phyloP scores from a whole-genome alignment of 2,329 filamentous ascomycete genomes.

The Penicillium sp. region DNA sequence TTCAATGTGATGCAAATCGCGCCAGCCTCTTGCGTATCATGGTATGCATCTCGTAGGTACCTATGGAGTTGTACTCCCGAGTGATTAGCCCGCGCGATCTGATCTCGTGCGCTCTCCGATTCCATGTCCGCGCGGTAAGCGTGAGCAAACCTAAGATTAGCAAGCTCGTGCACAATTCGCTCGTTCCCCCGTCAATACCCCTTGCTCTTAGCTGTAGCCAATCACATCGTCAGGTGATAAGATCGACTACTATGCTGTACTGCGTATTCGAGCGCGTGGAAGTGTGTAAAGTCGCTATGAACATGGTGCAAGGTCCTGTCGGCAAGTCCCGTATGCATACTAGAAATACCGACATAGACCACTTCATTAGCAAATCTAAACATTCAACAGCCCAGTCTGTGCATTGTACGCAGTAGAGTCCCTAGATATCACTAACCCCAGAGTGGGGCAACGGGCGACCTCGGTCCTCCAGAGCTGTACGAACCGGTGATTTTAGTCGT shows the following conservation, averaged over 20 bases:
- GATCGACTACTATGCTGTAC: not conserved
- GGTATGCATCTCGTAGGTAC: too few species aligned
- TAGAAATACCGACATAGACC: too few species aligned
- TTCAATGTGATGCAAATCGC: not conserved
- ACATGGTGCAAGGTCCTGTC: constrained; percentile 11
- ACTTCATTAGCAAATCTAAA: not conserved
- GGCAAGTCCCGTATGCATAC: not conserved
- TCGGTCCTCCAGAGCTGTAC: constrained; percentile 7
- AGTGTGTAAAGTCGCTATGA: constrained; percentile 3
- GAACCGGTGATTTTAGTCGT: constrained; percentile 2
- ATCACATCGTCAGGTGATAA: constrained; percentile 10
- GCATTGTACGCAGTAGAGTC: not conserved
- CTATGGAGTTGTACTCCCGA: not conserved
- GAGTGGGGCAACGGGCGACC: constrained; percentile 14
- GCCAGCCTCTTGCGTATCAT: not conserved
- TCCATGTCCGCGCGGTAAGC: constrained; percentile 12
- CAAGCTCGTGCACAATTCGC: not conserved
- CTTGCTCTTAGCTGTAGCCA: constrained; percentile 15
- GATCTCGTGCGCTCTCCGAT: not conserved
- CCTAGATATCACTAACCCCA: constrained; percentile 4
- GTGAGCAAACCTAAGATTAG: not conserved
- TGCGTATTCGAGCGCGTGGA: constrained; percentile 13
- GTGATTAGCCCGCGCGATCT: not conserved
- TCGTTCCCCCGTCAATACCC: constrained; percentile 6
- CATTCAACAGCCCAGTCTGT: not conserved